Conservation (phyloP, 2,329 filamentous ascomycete genomes). For the Penicillium hesseltinei region DNA sequence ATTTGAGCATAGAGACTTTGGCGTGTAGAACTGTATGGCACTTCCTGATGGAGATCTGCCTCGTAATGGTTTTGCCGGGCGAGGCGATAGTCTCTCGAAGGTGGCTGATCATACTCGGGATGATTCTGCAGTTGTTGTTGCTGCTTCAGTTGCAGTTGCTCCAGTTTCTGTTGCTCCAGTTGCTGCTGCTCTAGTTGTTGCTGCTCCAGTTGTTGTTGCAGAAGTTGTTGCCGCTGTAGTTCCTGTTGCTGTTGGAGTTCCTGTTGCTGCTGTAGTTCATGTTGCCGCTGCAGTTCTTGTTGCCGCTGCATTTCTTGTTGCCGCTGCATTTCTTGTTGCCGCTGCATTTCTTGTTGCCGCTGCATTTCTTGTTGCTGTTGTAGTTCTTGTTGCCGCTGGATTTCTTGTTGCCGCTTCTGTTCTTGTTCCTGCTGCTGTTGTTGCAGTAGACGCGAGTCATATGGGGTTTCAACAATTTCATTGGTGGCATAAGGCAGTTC, state of each 20-base stretch:
- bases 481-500: slow-evolving; percentile 23
- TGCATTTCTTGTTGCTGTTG: neutral
- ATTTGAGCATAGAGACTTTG: slow-evolving; percentile 22
- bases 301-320: neutral
- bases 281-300: slow-evolving; percentile 5
- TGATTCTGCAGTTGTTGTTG: slow-evolving; percentile 22
- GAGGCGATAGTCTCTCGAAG: slow-evolving; percentile 24
- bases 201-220: neutral
- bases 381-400: neutral
- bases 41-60: slow-evolving; percentile 13
- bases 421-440: neutral
- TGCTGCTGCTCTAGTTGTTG: neutral
- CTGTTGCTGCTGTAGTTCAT: neutral
- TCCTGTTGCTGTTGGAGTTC: neutral
- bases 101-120: slow-evolving; percentile 26
- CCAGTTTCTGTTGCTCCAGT: neutral
- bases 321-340: neutral
- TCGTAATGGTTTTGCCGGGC: slow-evolving; percentile 22
- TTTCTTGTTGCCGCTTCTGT: neutral
- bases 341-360: slow-evolving; percentile 7
- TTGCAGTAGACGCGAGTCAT: slow-evolving; percentile 26
- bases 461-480: slow-evolving; percentile 20
- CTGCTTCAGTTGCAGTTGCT: slow-evolving; percentile 6
- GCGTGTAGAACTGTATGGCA: slow-evolving; percentile 14
- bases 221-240: neutral